phyloP scores from a whole-genome alignment of 208 protist species.

The Willaertia magna region DNA sequence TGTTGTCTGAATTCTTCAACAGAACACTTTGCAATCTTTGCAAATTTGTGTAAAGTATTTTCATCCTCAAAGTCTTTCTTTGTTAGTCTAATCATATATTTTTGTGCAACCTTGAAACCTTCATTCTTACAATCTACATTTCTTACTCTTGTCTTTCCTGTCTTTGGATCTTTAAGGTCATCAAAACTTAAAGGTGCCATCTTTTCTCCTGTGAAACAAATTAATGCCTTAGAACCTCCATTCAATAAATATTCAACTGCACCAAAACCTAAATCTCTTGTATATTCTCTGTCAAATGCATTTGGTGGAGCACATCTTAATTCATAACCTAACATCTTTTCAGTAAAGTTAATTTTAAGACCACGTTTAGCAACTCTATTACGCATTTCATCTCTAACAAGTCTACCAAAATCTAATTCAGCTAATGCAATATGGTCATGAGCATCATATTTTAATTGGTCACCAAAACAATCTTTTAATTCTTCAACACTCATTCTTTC shows the following conservation, averaged over 20 bases:
- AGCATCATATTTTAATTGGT: background rate
- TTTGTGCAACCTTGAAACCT: conserved; percentile 10
- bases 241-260: background rate
- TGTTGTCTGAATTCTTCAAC: background rate
- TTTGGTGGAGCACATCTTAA: conserved; percentile 19
- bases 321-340: conserved; percentile 23
- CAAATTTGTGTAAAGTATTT: background rate
- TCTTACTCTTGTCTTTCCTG: background rate
- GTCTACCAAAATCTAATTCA: conserved; percentile 16
- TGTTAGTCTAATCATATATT: conserved; percentile 8
- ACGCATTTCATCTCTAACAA: conserved; percentile 14
- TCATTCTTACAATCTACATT: background rate
- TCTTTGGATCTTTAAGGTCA: background rate
- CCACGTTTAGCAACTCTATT: background rate
- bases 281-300: conserved; percentile 12
- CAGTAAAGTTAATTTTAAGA: background rate
- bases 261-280: conserved; percentile 16
- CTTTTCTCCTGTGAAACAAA: background rate
- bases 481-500: conserved; percentile 7
- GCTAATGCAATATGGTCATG: conserved; percentile 17
- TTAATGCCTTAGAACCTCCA: background rate
- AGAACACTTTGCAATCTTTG: background rate
- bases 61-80: conserved; percentile 1
- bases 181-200: background rate
- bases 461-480: background rate